A percentile compares a stretch with the other conserved stretches of the same genome.
Evolutionary conservation across 345 rosid species (phyloP).

Genomic region (Hevea brasiliensis): DNA sequence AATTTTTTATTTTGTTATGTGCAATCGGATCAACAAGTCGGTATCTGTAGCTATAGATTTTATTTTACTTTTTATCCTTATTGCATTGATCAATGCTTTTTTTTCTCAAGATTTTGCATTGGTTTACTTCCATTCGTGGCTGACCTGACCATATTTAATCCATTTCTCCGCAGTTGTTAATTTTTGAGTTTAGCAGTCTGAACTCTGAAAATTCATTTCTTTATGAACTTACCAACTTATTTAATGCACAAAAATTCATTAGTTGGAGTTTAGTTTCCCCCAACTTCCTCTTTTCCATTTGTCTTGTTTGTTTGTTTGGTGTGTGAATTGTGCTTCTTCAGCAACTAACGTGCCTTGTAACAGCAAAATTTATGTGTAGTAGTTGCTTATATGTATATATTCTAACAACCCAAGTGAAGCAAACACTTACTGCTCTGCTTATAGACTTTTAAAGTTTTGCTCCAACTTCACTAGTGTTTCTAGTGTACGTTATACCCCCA

Average conservation of each 20-base stretch:
- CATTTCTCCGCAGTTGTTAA: slow-evolving; percentile 5
- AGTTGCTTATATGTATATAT: not conserved
- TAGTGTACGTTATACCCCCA: not conserved
- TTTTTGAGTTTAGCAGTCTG: not conserved
- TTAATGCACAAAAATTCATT: slow-evolving; percentile 21
- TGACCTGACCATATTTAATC: not conserved
- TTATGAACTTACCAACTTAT: slow-evolving; percentile 11
- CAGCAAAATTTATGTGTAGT: slow-evolving; percentile 18
- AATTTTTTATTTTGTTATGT: not conserved
- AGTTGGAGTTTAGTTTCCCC: slow-evolving; percentile 9
- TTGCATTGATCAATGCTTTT: slow-evolving; percentile 4
- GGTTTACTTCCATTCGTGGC: not conserved
- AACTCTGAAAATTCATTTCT: not conserved
- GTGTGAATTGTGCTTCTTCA: not conserved
- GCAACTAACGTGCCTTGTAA: slow-evolving; percentile 10
- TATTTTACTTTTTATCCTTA: not conserved
- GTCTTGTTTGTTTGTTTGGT: not conserved
- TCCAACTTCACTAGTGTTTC: slow-evolving; percentile 10
- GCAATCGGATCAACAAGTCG: not conserved
- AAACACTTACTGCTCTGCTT: not conserved
- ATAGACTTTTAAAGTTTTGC: not conserved
- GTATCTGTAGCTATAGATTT: not conserved
- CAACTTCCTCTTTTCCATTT: not conserved
- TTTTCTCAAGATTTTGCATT: not conserved
- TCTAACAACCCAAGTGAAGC: slow-evolving; percentile 6